phyloP scores from a whole-genome alignment of 139 green algal species.

The Ettlia oleoabundans region DNA sequence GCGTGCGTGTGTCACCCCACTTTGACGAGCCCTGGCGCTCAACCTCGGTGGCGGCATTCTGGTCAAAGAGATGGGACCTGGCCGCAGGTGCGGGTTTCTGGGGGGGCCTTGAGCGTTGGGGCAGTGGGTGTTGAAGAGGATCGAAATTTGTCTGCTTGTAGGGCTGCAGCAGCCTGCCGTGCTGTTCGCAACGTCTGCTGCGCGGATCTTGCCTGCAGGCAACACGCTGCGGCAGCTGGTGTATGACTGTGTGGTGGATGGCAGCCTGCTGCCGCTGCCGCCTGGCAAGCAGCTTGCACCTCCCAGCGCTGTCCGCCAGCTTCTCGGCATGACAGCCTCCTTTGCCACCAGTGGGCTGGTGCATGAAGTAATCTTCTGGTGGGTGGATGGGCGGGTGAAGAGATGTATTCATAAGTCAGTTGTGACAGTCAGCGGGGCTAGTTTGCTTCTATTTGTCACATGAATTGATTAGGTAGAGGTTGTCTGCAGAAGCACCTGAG shows the following conservation, averaged over 20 bases:
- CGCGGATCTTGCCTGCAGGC: conserved; percentile 2
- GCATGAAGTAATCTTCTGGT: conserved; percentile 43
- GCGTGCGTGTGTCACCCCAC: conserved; percentile 7
- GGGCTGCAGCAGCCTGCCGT: not conserved
- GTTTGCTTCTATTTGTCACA: no score
- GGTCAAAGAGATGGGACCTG: conserved; percentile 33
- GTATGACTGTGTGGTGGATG: conserved; percentile 20
- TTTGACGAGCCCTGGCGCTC: conserved; percentile 36
- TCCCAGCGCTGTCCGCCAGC: not conserved
- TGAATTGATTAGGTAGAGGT: no score
- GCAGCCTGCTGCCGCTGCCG: conserved; percentile 2
- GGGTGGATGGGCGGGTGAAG: not conserved
- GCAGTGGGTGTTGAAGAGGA: no score
- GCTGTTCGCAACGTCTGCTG: not conserved
- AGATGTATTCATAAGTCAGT: no score
- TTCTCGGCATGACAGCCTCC: not conserved
- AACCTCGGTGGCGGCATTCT: conserved; percentile 14
- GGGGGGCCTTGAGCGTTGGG: no score
- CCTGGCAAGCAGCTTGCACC: not conserved
- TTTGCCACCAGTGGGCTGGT: conserved; percentile 10
- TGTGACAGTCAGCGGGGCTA: no score
- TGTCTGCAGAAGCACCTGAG: no score
- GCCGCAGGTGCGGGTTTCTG: conserved; percentile 29
- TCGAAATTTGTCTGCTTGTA: no score
- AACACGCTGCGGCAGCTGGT: conserved; percentile 39